Conservation (phyloP, 768 basidiomycete species). For the Trametes cubensis region DNA sequence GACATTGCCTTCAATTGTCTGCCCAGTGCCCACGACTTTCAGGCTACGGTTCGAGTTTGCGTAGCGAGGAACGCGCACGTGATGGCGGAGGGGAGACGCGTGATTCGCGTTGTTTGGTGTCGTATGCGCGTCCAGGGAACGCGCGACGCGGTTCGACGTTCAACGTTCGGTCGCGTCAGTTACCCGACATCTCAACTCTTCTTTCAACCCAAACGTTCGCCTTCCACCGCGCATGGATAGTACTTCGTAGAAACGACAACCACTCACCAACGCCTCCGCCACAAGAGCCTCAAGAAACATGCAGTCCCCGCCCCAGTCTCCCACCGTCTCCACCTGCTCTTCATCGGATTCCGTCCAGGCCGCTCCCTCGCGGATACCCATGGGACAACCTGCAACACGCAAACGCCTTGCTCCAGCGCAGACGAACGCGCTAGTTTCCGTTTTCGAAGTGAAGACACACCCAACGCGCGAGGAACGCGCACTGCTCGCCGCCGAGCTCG, state of each 20-base stretch:
- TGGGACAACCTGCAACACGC: conserved; percentile 28
- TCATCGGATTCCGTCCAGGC: conserved; percentile 9
- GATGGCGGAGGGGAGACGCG: background rate
- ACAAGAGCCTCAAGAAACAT: conserved; percentile 7
- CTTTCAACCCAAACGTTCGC: background rate
- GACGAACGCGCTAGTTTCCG: conserved; percentile 37
- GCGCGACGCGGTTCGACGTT: conserved; percentile 25
- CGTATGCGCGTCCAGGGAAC: conserved; percentile 25
- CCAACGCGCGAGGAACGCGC: conserved; percentile 47
- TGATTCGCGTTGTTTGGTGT: conserved; percentile 28
- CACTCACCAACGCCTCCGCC: background rate
- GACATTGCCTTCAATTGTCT: background rate
- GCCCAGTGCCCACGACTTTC: no score
- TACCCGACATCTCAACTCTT: conserved; percentile 1
- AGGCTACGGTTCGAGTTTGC: background rate
- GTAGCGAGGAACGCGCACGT: conserved; percentile 12
- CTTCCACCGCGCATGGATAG: conserved; percentile 13
- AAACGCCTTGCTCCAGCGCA: conserved; percentile 36
- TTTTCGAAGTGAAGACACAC: conserved; percentile 42
- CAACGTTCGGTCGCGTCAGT: conserved; percentile 15
- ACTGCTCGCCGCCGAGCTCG: conserved; percentile 41
- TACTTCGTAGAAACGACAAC: conserved; percentile 11
- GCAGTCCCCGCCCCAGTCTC: conserved; percentile 10
- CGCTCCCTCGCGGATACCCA: conserved; percentile 1
- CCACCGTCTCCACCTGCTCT: conserved; percentile 14